These are phyloP conservation scores for Rubia balearica DNA, from an alignment of 305 asterid species.

Conservation along the genomic window DNA sequence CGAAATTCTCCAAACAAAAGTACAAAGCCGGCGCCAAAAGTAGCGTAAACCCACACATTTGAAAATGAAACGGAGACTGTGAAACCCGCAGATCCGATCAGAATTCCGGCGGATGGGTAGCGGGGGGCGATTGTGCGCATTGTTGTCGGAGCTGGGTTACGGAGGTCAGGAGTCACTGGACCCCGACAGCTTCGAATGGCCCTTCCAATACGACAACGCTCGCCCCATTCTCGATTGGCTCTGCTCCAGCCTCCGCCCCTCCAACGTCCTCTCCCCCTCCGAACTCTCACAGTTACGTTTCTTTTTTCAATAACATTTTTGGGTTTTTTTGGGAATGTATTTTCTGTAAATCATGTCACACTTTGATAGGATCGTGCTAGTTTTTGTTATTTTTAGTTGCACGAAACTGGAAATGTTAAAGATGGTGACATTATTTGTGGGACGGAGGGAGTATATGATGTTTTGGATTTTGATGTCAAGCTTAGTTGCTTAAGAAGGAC, in stretches of 20 bases:
- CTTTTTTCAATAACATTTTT: not conserved
- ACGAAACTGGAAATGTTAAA: not conserved
- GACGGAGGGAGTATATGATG: too few relatives aligned
- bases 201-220: slow-evolving; percentile 71
- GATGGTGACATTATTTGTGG: not conserved
- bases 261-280: slow-evolving; percentile 80
- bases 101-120: slow-evolving; percentile 31
- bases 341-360: not conserved
- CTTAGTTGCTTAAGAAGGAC: not conserved
- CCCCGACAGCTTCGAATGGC: slow-evolving; percentile 96
- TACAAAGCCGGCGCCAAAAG: slow-evolving; percentile 1
- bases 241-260: slow-evolving; percentile 90
- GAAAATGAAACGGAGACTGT: not conserved
- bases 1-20: not conserved
- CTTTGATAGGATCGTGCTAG: not conserved
- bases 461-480: not conserved
- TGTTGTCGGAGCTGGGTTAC: slow-evolving; percentile 71
- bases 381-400: not conserved
- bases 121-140: slow-evolving; percentile 62
- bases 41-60: not conserved
- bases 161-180: slow-evolving; percentile 63
- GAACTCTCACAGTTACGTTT: slow-evolving; percentile 69
- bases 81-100: slow-evolving; percentile 16
- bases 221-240: slow-evolving; percentile 79
- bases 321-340: not conserved